phyloP scores from a whole-genome alignment of 306 rosid genomes.

The Corylus americana region DNA sequence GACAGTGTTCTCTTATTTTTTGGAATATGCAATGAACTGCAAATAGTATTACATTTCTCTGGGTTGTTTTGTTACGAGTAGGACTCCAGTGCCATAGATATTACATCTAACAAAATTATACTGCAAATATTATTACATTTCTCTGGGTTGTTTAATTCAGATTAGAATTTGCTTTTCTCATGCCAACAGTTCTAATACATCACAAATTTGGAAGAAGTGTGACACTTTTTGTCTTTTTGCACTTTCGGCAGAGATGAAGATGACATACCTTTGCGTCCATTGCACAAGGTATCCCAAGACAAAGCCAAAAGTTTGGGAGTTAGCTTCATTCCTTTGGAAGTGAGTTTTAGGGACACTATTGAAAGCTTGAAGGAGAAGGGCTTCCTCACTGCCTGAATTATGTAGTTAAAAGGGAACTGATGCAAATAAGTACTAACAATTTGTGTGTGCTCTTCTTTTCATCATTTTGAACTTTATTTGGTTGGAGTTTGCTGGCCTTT shows the following conservation, averaged over 20 bases:
- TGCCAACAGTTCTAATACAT: background rate
- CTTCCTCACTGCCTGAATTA: background rate
- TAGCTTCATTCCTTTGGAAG: constrained; percentile 29
- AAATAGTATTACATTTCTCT: no score
- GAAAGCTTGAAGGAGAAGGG: constrained; percentile 24
- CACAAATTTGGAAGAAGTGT: background rate
- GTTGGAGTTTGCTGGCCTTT: background rate
- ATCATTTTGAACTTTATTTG: background rate
- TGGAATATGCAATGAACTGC: no score
- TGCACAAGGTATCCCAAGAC: constrained; percentile 26
- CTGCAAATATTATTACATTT: no score
- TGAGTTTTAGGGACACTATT: constrained; percentile 18
- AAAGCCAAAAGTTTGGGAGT: constrained; percentile 23
- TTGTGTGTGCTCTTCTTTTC: background rate
- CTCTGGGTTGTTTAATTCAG: no score
- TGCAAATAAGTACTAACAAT: background rate
- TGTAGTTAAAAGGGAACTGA: background rate
- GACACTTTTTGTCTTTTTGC: background rate
- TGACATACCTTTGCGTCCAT: constrained; percentile 11
- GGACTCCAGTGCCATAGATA: no score
- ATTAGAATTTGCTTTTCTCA: background rate
- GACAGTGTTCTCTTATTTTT: no score
- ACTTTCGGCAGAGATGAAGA: constrained; percentile 26
- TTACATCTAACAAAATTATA: no score
- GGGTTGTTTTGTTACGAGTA: no score